Conservation (phyloP, 179 eudicot species). For the Sideroxylon spinosum region DNA sequence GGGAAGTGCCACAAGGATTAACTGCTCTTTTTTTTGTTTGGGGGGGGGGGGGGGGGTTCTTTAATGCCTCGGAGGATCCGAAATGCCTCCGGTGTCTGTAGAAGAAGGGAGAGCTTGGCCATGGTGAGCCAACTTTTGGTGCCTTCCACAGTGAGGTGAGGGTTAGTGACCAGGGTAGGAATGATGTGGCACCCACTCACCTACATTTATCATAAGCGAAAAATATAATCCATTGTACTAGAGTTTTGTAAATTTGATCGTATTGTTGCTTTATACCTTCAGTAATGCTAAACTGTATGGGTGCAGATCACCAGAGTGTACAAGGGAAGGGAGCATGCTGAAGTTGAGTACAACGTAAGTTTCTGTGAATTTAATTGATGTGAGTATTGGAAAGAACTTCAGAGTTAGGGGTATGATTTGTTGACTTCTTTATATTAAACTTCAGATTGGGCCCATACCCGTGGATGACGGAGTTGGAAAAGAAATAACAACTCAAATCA, state of each 20-base stretch:
- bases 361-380: slow-evolving; percentile 12
- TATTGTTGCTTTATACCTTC: slow-evolving; percentile 16
- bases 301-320: slow-evolving; percentile 80
- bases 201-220: too few relatives aligned
- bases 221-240: neutral
- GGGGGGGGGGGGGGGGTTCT: too few relatives aligned
- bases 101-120: too few relatives aligned
- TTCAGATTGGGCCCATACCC: slow-evolving; percentile 96
- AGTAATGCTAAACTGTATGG: slow-evolving; percentile 17
- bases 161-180: too few relatives aligned
- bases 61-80: too few relatives aligned
- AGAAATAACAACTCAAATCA: slow-evolving; percentile 61
- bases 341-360: slow-evolving; percentile 80
- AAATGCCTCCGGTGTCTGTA: too few relatives aligned
- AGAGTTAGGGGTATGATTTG: neutral
- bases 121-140: too few relatives aligned
- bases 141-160: too few relatives aligned
- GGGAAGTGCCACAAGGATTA: too few relatives aligned
- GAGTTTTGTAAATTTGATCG: neutral
- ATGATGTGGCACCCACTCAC: too few relatives aligned
- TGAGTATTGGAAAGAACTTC: neutral
- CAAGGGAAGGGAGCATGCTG: slow-evolving; percentile 83
- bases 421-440: slow-evolving; percentile 11
- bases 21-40: too few relatives aligned
- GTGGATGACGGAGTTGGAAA: slow-evolving; percentile 80